These are phyloP conservation scores for Rhizopogon salebrosus DNA, from an alignment of 768 basidiomycete genomes.

Conservation along the genomic window DNA sequence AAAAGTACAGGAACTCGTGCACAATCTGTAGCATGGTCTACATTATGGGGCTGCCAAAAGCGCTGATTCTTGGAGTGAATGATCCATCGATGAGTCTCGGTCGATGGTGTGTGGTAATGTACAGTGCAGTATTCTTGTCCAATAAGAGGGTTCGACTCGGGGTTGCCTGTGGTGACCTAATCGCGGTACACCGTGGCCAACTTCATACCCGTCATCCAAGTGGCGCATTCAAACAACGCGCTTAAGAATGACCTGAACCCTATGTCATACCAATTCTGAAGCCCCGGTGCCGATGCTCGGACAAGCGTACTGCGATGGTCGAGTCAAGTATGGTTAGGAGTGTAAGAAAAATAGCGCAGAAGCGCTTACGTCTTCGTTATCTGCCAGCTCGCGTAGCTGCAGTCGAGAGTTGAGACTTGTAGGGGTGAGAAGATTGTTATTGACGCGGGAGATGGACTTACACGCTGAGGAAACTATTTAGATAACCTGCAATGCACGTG, in stretches of 20 bases:
- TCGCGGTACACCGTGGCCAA: background rate
- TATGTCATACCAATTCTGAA: background rate
- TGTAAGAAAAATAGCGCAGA: background rate
- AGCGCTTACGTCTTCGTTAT: conserved; percentile 19
- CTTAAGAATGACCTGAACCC: background rate
- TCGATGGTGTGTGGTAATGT: background rate
- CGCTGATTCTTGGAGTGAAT: too few relatives aligned
- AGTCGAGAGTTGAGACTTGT: conserved; percentile 24
- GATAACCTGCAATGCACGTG: conserved; percentile 22
- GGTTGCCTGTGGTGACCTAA: background rate
- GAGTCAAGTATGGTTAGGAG: background rate
- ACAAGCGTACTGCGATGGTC: conserved; percentile 14
- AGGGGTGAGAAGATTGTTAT: background rate
- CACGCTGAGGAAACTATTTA: conserved; percentile 35
- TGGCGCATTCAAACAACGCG: background rate
- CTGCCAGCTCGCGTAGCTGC: conserved; percentile 21
- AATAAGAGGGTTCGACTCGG: background rate
- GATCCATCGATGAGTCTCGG: background rate
- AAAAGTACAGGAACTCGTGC: too few relatives aligned
- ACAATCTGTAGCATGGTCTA: too few relatives aligned
- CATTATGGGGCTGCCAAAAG: too few relatives aligned
- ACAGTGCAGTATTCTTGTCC: background rate
- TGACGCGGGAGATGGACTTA: conserved; percentile 10
- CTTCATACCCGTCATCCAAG: background rate
- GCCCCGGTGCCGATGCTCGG: conserved; percentile 16